These are phyloP conservation scores for Ceraceosorus guamensis DNA, from an alignment of 1,284 basidiomycete genomes.

Conservation along the genomic window DNA sequence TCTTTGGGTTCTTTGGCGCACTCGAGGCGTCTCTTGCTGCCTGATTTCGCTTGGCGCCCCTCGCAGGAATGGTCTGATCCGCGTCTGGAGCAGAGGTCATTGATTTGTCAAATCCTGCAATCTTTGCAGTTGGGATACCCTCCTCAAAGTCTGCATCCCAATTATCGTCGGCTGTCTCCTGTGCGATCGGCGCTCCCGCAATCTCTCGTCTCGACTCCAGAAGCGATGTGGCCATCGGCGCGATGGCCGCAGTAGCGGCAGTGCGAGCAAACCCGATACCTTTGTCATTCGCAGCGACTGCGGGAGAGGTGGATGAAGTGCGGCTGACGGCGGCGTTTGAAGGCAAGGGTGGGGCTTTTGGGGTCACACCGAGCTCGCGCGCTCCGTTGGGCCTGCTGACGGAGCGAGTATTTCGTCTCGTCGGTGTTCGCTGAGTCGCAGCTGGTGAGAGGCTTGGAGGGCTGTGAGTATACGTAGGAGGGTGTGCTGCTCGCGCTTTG, in stretches of 20 bases:
- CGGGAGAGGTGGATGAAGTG: not conserved
- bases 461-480: too few relatives aligned
- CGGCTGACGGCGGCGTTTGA: not conserved
- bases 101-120: slow-evolving; percentile 60
- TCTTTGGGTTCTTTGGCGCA: slow-evolving; percentile 4
- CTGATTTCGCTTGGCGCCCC: not conserved
- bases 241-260: not conserved
- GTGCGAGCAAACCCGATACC: not conserved
- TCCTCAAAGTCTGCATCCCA: slow-evolving; percentile 98
- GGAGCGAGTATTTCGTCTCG: not conserved
- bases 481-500: too few relatives aligned
- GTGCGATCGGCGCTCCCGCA: too few relatives aligned
- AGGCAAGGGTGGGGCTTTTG: too few relatives aligned
- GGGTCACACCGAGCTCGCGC: too few relatives aligned
- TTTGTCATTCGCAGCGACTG: too few relatives aligned
- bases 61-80: not conserved
- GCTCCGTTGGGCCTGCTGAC: not conserved
- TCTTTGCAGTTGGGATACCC: slow-evolving; percentile 75
- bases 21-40: not conserved
- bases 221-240: not conserved
- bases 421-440: not conserved
- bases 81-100: too few relatives aligned
- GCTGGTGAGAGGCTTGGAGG: not conserved
- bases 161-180: slow-evolving; percentile 66
- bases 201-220: not conserved